Evolutionary conservation across 768 basidiomycete species (phyloP).

Genomic region (Hygrocybe coccinea): DNA sequence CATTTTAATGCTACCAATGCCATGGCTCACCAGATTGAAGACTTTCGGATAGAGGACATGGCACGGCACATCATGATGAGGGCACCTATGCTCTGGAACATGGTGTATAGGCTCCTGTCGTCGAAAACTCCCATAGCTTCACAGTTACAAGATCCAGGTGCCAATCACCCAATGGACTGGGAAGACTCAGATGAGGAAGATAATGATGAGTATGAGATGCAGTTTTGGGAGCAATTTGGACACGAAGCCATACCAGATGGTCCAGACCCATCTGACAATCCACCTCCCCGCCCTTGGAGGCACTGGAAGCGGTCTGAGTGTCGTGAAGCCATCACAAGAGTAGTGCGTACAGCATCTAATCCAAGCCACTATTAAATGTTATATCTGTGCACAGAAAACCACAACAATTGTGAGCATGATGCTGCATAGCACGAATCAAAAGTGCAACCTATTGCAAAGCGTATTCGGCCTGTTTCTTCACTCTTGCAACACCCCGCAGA

Average conservation of each 20-base stretch:
- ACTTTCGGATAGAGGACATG: background rate
- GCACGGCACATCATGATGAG: background rate
- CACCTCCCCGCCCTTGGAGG: background rate
- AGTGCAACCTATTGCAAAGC: conserved; percentile 1
- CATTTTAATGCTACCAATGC: conserved; percentile 1
- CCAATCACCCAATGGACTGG: background rate
- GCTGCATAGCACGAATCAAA: conserved; percentile 5
- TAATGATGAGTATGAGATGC: background rate
- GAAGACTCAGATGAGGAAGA: background rate
- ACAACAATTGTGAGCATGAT: background rate
- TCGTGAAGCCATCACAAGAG: background rate
- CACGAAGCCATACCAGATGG: background rate
- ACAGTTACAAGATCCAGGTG: background rate
- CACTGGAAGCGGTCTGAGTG: background rate
- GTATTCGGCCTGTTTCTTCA: conserved; percentile 17
- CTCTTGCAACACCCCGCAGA: conserved; percentile 21
- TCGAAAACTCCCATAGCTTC: background rate
- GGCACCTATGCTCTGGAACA: background rate
- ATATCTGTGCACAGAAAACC: background rate
- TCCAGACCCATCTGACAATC: background rate
- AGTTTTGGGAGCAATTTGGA: background rate
- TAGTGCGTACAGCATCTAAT: background rate
- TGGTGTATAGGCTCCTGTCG: background rate
- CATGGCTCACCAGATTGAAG: background rate
- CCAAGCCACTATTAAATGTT: background rate